phyloP scores from a whole-genome alignment of 495 filamentous ascomycete species.

The Aspergillus cristatus region DNA sequence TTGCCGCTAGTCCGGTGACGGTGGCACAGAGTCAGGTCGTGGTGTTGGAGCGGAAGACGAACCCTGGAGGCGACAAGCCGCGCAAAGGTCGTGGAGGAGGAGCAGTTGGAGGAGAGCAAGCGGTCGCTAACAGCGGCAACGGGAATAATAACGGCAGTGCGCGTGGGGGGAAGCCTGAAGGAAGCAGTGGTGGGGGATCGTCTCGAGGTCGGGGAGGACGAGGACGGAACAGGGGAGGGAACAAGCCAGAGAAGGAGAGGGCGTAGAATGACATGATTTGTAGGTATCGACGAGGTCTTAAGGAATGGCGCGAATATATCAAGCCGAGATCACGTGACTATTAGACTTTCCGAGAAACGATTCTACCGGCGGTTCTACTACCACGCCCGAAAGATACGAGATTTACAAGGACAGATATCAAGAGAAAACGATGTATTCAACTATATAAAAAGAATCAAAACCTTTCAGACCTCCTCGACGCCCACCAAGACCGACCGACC shows the following conservation, averaged over 20 bases:
- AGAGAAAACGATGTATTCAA: no score
- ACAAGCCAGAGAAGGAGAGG: no score
- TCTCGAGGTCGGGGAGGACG: slow-evolving; percentile 35
- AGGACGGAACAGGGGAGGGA: slow-evolving; percentile 22
- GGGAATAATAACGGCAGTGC: slow-evolving; percentile 8
- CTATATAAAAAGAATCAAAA: slow-evolving; percentile 19
- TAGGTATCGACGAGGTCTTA: no score
- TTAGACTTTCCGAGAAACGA: no score
- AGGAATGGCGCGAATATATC: no score
- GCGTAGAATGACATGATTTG: no score
- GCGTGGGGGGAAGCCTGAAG: slow-evolving; percentile 25
- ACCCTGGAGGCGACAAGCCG: slow-evolving; percentile 27
- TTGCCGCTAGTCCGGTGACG: slow-evolving; percentile 68
- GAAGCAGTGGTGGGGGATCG: slow-evolving; percentile 28
- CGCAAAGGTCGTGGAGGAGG: slow-evolving; percentile 34
- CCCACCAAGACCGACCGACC: slow-evolving; percentile 55
- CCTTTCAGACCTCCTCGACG: slow-evolving; percentile 66
- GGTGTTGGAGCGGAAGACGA: slow-evolving; percentile 69
- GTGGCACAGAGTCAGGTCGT: slow-evolving; percentile 80
- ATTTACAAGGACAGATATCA: no score
- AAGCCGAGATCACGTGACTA: no score
- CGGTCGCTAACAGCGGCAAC: slow-evolving; percentile 1
- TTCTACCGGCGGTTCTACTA: no score
- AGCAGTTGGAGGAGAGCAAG: no score
- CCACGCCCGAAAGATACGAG: no score